Evolutionary conservation across 1,139 yeast genomes (phyloP).

Genomic region (Pichiaceae sp.): DNA sequence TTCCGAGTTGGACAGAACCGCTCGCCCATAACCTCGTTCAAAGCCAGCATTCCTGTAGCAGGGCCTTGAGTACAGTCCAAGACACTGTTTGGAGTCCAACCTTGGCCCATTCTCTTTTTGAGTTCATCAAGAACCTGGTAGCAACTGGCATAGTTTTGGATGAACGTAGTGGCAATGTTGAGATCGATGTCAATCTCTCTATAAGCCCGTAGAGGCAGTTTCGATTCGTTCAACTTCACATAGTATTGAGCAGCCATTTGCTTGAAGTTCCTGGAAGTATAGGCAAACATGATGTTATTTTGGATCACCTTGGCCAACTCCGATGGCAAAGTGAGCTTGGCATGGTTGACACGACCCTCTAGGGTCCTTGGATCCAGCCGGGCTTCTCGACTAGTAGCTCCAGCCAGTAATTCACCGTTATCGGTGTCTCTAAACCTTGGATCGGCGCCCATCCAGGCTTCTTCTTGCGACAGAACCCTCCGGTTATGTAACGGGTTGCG

Average conservation of each 20-base stretch:
- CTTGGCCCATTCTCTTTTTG: constrained; percentile 40
- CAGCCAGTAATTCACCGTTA: constrained; percentile 26
- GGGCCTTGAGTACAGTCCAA: constrained; percentile 90
- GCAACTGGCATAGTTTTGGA: constrained; percentile 74
- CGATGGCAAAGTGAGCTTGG: constrained; percentile 40
- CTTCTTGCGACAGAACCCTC: constrained; percentile 25
- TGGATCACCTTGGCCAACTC: constrained; percentile 48
- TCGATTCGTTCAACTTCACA: constrained; percentile 39
- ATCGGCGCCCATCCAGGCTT: constrained; percentile 18
- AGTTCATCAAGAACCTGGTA: constrained; percentile 64
- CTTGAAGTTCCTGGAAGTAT: constrained; percentile 49
- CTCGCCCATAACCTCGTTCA: constrained; percentile 72
- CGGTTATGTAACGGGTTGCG: constrained; percentile 23
- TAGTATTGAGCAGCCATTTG: constrained; percentile 46
- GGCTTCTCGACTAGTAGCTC: constrained; percentile 41
- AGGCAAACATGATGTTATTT: constrained; percentile 46
- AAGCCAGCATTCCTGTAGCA: constrained; percentile 83
- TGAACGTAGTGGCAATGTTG: constrained; percentile 73
- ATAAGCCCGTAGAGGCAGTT: constrained; percentile 41
- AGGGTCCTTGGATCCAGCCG: constrained; percentile 41
- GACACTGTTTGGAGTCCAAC: constrained; percentile 46
- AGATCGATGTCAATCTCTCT: constrained; percentile 67
- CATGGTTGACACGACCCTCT: constrained; percentile 38
- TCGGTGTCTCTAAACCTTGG: constrained; percentile 22
- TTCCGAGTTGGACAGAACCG: constrained; percentile 53